A percentile compares a stretch with the other conserved stretches of the same genome.
Conservation (phyloP, 306 rosid genomes). For the Echinosophora koreensis region DNA sequence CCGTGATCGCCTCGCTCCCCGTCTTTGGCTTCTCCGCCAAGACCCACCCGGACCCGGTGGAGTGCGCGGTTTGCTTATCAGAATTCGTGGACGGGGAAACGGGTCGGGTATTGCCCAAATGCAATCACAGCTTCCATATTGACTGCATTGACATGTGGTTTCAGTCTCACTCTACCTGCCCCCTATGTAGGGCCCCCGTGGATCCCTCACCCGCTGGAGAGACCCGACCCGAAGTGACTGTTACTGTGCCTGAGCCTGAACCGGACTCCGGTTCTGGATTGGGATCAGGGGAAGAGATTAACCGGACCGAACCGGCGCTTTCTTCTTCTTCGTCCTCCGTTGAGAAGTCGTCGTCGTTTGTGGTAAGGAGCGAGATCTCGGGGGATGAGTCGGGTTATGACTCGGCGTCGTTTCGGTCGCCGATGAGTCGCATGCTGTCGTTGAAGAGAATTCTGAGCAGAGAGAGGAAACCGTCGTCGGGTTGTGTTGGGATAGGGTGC, state of each 20-base stretch:
- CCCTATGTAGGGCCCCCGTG: conserved; percentile 74
- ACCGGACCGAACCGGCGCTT: conserved; percentile 12
- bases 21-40: conserved; percentile 58
- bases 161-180: conserved; percentile 81
- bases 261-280: conserved; percentile 54
- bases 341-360: conserved; percentile 49
- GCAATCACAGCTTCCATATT: conserved; percentile 76
- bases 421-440: conserved; percentile 76
- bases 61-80: conserved; percentile 90
- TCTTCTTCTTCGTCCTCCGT: conserved; percentile 52
- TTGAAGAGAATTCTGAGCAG: conserved; percentile 69
- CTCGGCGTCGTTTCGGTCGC: conserved; percentile 56
- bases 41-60: conserved; percentile 45
- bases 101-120: conserved; percentile 78
- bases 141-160: conserved; percentile 95
- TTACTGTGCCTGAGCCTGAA: conserved; percentile 45
- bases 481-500: no score
- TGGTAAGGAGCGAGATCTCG: conserved; percentile 50
- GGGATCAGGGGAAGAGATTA: background rate
- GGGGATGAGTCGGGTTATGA: conserved; percentile 42
- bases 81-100: conserved; percentile 70
- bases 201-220: conserved; percentile 43
- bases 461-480: conserved; percentile 49
- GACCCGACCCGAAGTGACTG: conserved; percentile 35
- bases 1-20: conserved; percentile 69